Conservation (phyloP, 345 rosid species). For the Citrus maxima region DNA sequence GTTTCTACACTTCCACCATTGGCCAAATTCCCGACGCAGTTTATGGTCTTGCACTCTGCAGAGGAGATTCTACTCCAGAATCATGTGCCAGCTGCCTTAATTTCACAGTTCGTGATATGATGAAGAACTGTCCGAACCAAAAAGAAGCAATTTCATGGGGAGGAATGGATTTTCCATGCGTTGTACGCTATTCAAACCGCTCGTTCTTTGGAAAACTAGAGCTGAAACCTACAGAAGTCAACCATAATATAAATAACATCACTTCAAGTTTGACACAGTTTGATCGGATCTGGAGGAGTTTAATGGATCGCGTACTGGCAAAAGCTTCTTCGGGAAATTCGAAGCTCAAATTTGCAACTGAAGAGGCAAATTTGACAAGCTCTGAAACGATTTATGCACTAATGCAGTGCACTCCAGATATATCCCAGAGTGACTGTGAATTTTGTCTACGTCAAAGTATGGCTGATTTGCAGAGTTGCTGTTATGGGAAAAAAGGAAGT, state of each 20-base stretch:
- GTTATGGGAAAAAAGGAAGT: conserved; percentile 3
- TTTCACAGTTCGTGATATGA: conserved; percentile 1
- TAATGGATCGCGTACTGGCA: not conserved
- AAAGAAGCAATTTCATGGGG: conserved; percentile 7
- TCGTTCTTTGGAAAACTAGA: conserved; percentile 11
- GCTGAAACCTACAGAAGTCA: not conserved
- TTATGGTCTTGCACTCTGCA: conserved; percentile 37
- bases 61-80: conserved; percentile 33
- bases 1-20: conserved; percentile 13
- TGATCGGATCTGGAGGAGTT: conserved; percentile 11
- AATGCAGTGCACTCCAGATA: conserved; percentile 29
- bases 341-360: conserved; percentile 20
- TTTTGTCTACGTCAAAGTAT: conserved; percentile 6
- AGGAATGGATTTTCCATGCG: not conserved
- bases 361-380: not conserved
- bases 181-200: conserved; percentile 20
- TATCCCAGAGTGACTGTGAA: conserved; percentile 8
- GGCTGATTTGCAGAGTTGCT: not conserved
- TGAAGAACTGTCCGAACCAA: conserved; percentile 24
- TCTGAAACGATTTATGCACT: conserved; percentile 7
- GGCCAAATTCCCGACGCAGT: conserved; percentile 21
- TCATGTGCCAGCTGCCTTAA: conserved; percentile 36
- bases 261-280: conserved; percentile 6
- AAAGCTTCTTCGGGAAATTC: conserved; percentile 21
- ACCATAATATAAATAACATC: not conserved